Conservation (phyloP, 2,329 filamentous ascomycete genomes). For the Fusarium pilosicola region DNA sequence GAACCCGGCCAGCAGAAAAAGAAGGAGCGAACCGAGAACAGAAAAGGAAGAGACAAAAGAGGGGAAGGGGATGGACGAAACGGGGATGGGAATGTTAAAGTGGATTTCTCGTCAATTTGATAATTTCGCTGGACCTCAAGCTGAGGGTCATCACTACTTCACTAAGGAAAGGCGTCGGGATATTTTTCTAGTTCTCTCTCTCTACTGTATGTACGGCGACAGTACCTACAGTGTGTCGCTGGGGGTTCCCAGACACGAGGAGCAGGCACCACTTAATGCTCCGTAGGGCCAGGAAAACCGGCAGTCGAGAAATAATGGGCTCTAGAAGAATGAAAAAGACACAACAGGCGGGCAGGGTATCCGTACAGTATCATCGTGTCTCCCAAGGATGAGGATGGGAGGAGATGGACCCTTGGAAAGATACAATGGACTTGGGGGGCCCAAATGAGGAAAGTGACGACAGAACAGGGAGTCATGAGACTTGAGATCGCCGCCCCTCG, state of each 20-base stretch:
- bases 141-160: neutral
- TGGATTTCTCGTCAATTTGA: slow-evolving; percentile 39
- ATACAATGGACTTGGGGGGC: slow-evolving; percentile 5
- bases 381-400: slow-evolving; percentile 8
- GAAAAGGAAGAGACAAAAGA: slow-evolving; percentile 27
- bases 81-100: slow-evolving; percentile 38
- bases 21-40: slow-evolving; percentile 29
- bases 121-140: slow-evolving; percentile 32
- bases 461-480: slow-evolving; percentile 39
- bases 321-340: neutral
- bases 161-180: neutral
- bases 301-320: slow-evolving; percentile 8
- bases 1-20: slow-evolving; percentile 29
- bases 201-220: slow-evolving; percentile 9
- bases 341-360: neutral
- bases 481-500: slow-evolving; percentile 26
- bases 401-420: slow-evolving; percentile 29
- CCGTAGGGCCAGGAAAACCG: slow-evolving; percentile 16
- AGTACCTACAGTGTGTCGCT: slow-evolving; percentile 18
- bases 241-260: neutral
- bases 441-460: slow-evolving; percentile 41
- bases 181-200: neutral
- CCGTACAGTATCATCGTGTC: slow-evolving; percentile 1
- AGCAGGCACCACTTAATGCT: slow-evolving; percentile 25
- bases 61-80: slow-evolving; percentile 27